Evolutionary conservation across 2,329 filamentous ascomycete genomes (phyloP).

Genomic region (Monosporascus sp.): DNA sequence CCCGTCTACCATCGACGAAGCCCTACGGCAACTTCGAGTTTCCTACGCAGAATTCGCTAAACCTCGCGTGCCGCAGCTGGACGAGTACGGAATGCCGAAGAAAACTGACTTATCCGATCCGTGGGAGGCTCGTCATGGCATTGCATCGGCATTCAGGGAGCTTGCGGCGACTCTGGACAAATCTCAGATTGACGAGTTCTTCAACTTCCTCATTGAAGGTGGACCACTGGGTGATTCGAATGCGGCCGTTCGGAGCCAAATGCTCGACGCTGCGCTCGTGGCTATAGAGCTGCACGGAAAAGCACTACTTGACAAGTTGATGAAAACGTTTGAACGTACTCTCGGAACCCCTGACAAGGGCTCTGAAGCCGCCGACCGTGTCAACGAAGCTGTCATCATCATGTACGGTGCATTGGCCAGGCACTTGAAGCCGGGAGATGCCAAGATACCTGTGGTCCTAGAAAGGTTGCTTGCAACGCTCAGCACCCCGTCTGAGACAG

Average conservation of each 20-base stretch:
- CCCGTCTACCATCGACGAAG: slow-evolving; percentile 51
- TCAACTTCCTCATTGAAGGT: slow-evolving; percentile 78
- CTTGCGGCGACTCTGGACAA: slow-evolving; percentile 66
- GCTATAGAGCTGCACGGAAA: slow-evolving; percentile 80
- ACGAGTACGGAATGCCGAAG: slow-evolving; percentile 90
- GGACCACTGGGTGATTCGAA: slow-evolving; percentile 85
- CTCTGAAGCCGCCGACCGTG: slow-evolving; percentile 75
- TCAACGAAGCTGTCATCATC: slow-evolving; percentile 96
- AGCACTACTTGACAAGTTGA: slow-evolving; percentile 77
- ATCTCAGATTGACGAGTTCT: slow-evolving; percentile 66
- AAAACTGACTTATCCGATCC: slow-evolving; percentile 83
- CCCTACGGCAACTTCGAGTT: slow-evolving; percentile 61
- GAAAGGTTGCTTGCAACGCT: slow-evolving; percentile 80
- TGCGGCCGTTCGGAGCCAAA: slow-evolving; percentile 71
- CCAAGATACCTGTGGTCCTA: slow-evolving; percentile 82
- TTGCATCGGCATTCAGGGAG: slow-evolving; percentile 81
- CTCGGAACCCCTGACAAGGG: slow-evolving; percentile 81
- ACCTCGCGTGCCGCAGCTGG: slow-evolving; percentile 74
- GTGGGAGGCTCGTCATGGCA: slow-evolving; percentile 87
- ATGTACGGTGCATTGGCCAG: slow-evolving; percentile 91
- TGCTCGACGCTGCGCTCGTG: slow-evolving; percentile 83
- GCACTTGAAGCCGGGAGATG: slow-evolving; percentile 79
- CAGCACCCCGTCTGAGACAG: slow-evolving; percentile 90
- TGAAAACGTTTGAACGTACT: slow-evolving; percentile 84
- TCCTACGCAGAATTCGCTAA: slow-evolving; percentile 77